These are phyloP conservation scores for Microglena sp. DNA, from an alignment of 139 green algal genomes.

Conservation along the genomic window DNA sequence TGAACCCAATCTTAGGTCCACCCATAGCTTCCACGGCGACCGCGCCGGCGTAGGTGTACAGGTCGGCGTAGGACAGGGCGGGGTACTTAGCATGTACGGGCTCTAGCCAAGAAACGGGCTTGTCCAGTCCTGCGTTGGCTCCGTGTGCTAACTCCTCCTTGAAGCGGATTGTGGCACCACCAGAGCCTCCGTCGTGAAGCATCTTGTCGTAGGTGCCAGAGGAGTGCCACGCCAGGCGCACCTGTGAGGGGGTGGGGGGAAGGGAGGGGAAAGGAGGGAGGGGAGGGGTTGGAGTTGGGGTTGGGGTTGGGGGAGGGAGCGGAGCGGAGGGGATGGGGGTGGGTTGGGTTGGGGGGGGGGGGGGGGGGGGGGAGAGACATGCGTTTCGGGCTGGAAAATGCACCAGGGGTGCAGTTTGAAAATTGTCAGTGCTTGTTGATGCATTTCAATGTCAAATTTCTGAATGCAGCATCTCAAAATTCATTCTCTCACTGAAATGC, in stretches of 20 bases:
- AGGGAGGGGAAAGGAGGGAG: not conserved
- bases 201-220: slow-evolving; percentile 78
- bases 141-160: slow-evolving; percentile 10
- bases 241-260: slow-evolving; percentile 7
- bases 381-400: too few species aligned
- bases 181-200: slow-evolving; percentile 60
- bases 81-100: slow-evolving; percentile 10
- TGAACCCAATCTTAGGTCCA: slow-evolving; percentile 1
- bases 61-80: slow-evolving; percentile 2
- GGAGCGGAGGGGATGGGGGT: not conserved
- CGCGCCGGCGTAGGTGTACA: too few species aligned
- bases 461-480: too few species aligned
- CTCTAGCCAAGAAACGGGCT: slow-evolving; percentile 8
- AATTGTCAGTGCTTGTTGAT: too few species aligned
- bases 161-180: slow-evolving; percentile 73
- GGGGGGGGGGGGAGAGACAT: too few species aligned
- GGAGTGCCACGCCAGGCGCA: slow-evolving; percentile 76
- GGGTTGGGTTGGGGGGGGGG: too few species aligned
- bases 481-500: too few species aligned
- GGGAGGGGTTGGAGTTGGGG: too few species aligned
- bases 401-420: too few species aligned
- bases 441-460: too few species aligned
- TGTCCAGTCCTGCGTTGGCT: slow-evolving; percentile 6
- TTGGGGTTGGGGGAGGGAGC: too few species aligned
- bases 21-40: slow-evolving; percentile 10